phyloP scores from a whole-genome alignment of 345 rosid species.

The Rhodamnia argentea region DNA sequence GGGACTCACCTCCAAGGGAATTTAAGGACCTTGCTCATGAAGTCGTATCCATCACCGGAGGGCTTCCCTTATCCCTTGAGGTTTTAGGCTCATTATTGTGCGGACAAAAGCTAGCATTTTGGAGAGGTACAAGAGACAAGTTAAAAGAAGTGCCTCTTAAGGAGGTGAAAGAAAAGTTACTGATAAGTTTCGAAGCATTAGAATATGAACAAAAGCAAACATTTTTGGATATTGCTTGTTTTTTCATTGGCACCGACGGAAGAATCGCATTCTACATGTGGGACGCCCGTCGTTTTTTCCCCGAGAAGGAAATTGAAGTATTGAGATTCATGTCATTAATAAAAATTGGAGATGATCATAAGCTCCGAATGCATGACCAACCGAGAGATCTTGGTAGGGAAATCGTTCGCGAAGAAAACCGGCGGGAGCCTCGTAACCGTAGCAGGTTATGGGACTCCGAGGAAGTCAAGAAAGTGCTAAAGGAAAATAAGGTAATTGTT shows the following conservation, averaged over 20 bases:
- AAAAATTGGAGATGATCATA: too few species aligned
- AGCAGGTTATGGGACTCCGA: background rate
- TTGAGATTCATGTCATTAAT: background rate
- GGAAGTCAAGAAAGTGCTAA: background rate
- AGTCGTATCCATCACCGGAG: background rate
- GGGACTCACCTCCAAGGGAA: too few species aligned
- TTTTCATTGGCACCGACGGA: background rate
- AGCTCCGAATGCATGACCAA: background rate
- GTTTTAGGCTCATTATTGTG: background rate
- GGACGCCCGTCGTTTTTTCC: background rate
- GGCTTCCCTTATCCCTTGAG: background rate
- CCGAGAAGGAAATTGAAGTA: background rate
- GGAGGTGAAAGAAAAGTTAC: background rate
- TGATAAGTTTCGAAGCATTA: background rate
- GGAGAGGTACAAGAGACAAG: background rate
- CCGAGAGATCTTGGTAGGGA: background rate
- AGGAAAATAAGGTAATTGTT: background rate
- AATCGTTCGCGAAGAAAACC: background rate
- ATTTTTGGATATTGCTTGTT: background rate
- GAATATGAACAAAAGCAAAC: background rate
- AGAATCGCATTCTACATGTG: background rate
- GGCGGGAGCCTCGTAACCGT: rapidly evolving
- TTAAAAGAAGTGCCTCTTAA: background rate
- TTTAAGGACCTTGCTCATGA: background rate
- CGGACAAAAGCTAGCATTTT: too few species aligned